Conservation (phyloP, 2,329 filamentous ascomycete genomes). For the Phyllosticta paracitricarpa region DNA sequence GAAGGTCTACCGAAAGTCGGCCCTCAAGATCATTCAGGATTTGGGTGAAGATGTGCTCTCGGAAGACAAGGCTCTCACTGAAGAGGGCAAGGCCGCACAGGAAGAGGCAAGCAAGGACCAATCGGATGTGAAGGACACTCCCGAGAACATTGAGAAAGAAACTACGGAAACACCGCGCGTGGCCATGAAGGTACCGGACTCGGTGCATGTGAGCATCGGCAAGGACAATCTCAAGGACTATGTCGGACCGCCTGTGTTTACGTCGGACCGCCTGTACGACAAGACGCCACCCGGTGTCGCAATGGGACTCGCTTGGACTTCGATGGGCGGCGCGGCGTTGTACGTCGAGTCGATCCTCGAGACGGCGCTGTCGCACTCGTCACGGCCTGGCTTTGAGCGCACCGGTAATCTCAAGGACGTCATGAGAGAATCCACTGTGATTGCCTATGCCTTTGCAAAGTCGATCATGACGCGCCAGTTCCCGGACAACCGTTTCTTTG, state of each 20-base stretch:
- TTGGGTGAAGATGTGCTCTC: constrained; percentile 74
- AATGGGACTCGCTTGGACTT: constrained; percentile 97
- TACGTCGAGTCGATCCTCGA: constrained; percentile 97
- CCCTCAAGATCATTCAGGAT: constrained; percentile 92
- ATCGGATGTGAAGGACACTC: constrained; percentile 52
- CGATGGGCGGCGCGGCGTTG: constrained; percentile 89
- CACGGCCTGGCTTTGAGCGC: constrained; percentile 71
- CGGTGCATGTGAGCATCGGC: constrained; percentile 74
- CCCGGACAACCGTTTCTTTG: constrained; percentile 88
- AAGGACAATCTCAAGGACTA: constrained; percentile 94
- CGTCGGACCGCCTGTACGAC: constrained; percentile 90
- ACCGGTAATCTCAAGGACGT: constrained; percentile 92
- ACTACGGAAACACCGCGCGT: constrained; percentile 59
- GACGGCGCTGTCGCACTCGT: constrained; percentile 62
- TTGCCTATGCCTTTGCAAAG: constrained; percentile 95
- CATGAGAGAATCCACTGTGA: constrained; percentile 95
- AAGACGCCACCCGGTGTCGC: constrained; percentile 86
- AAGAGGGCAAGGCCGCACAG: constrained; percentile 71
- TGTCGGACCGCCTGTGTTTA: constrained; percentile 91
- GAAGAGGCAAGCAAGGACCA: constrained; percentile 60
- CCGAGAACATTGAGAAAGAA: constrained; percentile 46
- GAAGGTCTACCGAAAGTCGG: constrained; percentile 96
- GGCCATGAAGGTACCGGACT: constrained; percentile 73
- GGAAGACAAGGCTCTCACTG: constrained; percentile 72
- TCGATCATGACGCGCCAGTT: constrained; percentile 75